Percentiles rank a stretch among this genome's conserved stretches.
Evolutionary conservation across 2,329 filamentous ascomycete genomes (phyloP).

Genomic region (Arthrobotrys sphaeroides): DNA sequence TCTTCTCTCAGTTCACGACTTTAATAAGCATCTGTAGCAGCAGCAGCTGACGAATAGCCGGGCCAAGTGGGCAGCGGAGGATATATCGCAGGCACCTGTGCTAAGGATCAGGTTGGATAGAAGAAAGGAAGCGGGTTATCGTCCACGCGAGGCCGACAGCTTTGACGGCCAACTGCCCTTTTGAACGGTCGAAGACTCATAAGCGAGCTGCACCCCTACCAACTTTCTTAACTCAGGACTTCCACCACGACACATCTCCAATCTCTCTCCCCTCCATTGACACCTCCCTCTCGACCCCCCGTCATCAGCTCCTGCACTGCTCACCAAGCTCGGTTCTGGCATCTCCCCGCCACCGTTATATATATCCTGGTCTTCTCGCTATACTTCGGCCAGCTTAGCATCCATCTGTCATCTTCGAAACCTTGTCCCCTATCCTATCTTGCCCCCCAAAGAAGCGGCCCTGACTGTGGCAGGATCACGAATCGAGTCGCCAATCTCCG

Average conservation of each 20-base stretch:
- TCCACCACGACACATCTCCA: constrained; percentile 53
- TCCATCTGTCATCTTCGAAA: constrained; percentile 14
- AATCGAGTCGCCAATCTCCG: constrained; percentile 54
- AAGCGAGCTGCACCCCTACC: constrained; percentile 53
- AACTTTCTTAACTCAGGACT: no score
- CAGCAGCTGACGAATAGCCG: constrained; percentile 7
- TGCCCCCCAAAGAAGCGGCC: constrained; percentile 26
- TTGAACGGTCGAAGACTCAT: constrained; percentile 53
- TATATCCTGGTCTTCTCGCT: constrained; percentile 15
- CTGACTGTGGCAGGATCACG: constrained; percentile 53
- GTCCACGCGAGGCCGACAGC: constrained; percentile 52
- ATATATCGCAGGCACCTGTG: constrained; percentile 10
- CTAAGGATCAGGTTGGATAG: constrained; percentile 45
- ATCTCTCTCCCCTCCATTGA: constrained; percentile 55
- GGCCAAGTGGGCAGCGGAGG: constrained; percentile 24
- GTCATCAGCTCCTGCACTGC: constrained; percentile 54
- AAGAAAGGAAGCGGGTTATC: no score
- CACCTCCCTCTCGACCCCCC: constrained; percentile 48
- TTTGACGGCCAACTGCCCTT: constrained; percentile 44
- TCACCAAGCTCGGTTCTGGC: constrained; percentile 27
- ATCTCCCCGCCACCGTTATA: constrained; percentile 56
- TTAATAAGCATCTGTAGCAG: background rate
- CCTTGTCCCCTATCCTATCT: constrained; percentile 5
- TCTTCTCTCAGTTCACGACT: no score
- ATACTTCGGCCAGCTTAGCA: background rate